Evolutionary conservation across 352 stramenopile species (phyloP).

Genomic region (Globisporangium paddicum): DNA sequence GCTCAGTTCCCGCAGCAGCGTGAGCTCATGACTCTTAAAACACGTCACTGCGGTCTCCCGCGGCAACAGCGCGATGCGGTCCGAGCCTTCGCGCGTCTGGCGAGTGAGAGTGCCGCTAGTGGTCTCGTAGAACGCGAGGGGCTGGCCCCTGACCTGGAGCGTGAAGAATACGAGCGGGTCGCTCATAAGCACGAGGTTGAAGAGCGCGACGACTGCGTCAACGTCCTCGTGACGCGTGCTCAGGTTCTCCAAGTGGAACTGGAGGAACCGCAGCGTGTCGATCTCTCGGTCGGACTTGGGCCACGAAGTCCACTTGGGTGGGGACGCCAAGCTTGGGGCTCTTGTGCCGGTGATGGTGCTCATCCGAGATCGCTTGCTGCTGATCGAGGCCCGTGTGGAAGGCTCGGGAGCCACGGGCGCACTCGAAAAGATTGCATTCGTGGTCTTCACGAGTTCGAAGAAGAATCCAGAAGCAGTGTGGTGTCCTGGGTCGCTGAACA

Average conservation of each 20-base stretch:
- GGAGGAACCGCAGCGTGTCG: conserved; percentile 3
- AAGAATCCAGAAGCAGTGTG: background rate
- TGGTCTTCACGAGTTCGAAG: background rate
- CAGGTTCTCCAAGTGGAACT: background rate
- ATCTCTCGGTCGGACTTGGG: background rate
- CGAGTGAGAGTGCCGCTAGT: background rate
- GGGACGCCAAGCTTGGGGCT: background rate
- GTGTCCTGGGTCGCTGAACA: background rate
- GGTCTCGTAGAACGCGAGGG: conserved; percentile 1
- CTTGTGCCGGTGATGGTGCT: background rate
- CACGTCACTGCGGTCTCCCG: background rate
- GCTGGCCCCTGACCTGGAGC: background rate
- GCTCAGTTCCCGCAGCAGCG: background rate
- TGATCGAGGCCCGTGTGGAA: background rate
- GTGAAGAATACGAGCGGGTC: conserved; percentile 30
- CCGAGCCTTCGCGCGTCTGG: background rate
- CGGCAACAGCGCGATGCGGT: background rate
- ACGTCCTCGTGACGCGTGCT: background rate
- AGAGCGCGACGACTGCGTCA: conserved; percentile 19
- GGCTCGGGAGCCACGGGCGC: background rate
- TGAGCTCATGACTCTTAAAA: background rate
- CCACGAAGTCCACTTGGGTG: background rate
- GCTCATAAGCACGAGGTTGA: conserved; percentile 39
- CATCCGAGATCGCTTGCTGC: no score
- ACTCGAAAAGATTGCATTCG: background rate